A percentile compares a stretch with the other conserved stretches of the same genome.
Evolutionary conservation across 106 monocot genomes (phyloP).

Genomic region (Acorus calamus): DNA sequence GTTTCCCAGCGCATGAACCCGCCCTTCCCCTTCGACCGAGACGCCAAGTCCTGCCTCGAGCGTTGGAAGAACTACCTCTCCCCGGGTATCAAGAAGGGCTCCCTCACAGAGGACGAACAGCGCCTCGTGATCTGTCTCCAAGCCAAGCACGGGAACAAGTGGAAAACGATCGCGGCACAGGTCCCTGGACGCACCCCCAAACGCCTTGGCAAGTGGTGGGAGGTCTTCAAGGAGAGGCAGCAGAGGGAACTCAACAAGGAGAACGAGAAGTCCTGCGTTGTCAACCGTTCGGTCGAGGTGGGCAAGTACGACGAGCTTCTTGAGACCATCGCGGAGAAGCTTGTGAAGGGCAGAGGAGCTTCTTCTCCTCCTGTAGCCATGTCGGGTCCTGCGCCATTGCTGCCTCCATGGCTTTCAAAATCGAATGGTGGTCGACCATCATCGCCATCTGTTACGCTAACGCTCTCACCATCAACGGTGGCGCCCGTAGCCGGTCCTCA

Average conservation of each 20-base stretch:
- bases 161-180: too few relatives aligned
- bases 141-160: too few relatives aligned
- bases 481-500: conserved; percentile 21
- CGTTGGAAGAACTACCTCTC: conserved; percentile 91
- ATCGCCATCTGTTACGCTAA: conserved; percentile 58
- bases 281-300: conserved; percentile 21
- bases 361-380: conserved; percentile 33
- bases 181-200: too few relatives aligned
- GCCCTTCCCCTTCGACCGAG: conserved; percentile 31
- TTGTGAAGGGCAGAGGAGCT: conserved; percentile 28
- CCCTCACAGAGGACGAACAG: conserved; percentile 86
- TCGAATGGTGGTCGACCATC: conserved; percentile 9
- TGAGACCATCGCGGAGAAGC: conserved; percentile 82
- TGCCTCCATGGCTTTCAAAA: conserved; percentile 68
- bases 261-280: background rate
- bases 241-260: conserved; percentile 32
- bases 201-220: too few relatives aligned
- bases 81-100: conserved; percentile 86
- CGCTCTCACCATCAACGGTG: conserved; percentile 34
- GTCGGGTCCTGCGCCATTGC: conserved; percentile 13
- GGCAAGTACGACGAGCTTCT: conserved; percentile 75
- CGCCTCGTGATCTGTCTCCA: conserved; percentile 10
- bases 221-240: conserved; percentile 2
- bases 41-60: conserved; percentile 84
- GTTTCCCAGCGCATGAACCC: conserved; percentile 72